Base-by-base conservation (phyloP, 2,329 filamentous ascomycete genomes). In the Hypoxylon sp. region DNA sequence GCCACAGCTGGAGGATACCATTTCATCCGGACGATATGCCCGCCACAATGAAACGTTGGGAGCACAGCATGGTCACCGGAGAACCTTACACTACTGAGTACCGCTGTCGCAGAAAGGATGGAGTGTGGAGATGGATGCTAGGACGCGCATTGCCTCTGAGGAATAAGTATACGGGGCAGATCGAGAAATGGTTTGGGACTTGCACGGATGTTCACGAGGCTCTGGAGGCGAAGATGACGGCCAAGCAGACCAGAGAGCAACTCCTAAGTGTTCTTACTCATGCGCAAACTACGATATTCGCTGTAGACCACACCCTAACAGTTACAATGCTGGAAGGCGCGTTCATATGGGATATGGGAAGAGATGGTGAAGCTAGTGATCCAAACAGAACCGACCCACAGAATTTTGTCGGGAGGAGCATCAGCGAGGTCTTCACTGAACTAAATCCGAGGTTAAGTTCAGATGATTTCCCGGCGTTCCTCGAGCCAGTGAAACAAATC, bases 141-240 rank as follows among this genome's bases (percentile, higher is more conserved):
- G 88, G 86, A 7, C 79, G 88, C 31, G 89, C 88, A 1, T 68
- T 88, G 9, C 88, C 89, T 0, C 77, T 91, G 62, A 78, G 78
- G 27, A 83, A 90, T 52, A 80, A 79, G 55, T 79, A 86, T 32
- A 82, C 81, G 0, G 87, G 87, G 2, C 74, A 79, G 36, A 90
- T 92, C 37, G 77, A 89, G 51, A 90, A 89, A 65, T 92, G 89
- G 89, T 90, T 89, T 62, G 89, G 78, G 11, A 91, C 88, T 1
- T 91, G 86, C 63, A 91, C 89, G 8, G 89, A 93, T 57, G 88
- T 91, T 12, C 86, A 92, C 63, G 88, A 91, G 55, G 78, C 84
- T 31, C 86, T 91, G 2, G 78, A 88, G 63, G 81, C 86, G 9
- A 84, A 87, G 51, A 77, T 87, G 54, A 79, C 79, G 37, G 86